Evolutionary conservation across 768 basidiomycete species (phyloP), one percentile per base, ranked within the genome.

Genomic region (Neoboletus brunneissimus): DNA sequence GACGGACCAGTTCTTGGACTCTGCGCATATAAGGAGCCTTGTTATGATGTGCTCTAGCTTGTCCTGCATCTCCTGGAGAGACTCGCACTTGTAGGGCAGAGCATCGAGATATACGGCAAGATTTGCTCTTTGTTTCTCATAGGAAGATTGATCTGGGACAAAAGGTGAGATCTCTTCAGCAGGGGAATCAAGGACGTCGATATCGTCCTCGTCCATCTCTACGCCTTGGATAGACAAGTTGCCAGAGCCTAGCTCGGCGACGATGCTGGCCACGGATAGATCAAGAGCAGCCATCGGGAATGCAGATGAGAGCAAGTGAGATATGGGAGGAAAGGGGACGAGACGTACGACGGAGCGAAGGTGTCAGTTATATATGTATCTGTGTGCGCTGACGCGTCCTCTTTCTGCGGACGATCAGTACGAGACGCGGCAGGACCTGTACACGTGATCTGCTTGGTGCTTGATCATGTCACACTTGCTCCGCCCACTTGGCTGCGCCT

Each of bases 51-150:
- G 67, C 63, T 89, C 86, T 9, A 92, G 79, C 60, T 82, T 81
- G 29, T 72, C 67, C 51, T 87, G 82, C 89, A 93, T 92, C 51
- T 84, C 81, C 57, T 87, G 82, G 46, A 81, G 68, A 23, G 86
- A 75, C 68, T 92, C 90, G 71, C 85, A 85, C 64, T 83, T 71
- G 67, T 91, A 92, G 3, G 90, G 91, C 37, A 90, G 66, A 16
- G 86, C 78, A 64, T 81, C 77, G 57, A 88, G 75, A 72, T 90
- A 89, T 23, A 80, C 78, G 59, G 85, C 80, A 43, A 91, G 79
- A 42, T 84, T 76, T 22, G 78, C 79, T 50, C 73, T 77, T 67
- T 89, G 84, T 64, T 79, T 82, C 57, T 87, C 87, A 54, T 77
- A 72, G 22, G 77, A 75, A 11, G 78, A 74, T 43, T 71, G 65